Conservation (phyloP, 768 basidiomycete species). For the Bullera alba region DNA sequence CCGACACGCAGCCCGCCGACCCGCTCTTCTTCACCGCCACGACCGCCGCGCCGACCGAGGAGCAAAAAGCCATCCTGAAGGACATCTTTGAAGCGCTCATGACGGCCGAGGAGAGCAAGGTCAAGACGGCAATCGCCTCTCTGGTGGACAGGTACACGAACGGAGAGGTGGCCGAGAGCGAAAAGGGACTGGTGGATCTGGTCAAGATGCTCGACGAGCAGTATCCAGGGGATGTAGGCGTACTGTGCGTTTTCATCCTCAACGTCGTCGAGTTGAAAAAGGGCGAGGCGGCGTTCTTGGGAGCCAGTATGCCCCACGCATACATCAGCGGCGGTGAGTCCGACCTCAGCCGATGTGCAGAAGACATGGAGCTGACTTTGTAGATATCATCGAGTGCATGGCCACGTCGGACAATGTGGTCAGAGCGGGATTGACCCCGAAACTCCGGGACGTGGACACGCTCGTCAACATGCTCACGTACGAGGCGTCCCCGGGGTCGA, state of each 20-base stretch:
- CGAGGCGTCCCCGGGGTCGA: slow-evolving; percentile 58
- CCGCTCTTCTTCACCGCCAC: slow-evolving; percentile 28
- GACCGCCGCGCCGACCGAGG: slow-evolving; percentile 42
- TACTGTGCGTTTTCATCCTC: slow-evolving; percentile 81
- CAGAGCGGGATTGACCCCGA: slow-evolving; percentile 93
- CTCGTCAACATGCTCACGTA: slow-evolving; percentile 84
- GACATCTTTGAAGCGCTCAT: slow-evolving; percentile 76
- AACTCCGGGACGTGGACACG: slow-evolving; percentile 87
- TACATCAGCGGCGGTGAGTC: slow-evolving; percentile 81
- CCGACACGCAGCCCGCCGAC: slow-evolving; percentile 47
- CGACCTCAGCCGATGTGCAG: neutral
- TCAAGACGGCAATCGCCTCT: slow-evolving; percentile 54
- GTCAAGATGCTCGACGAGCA: slow-evolving; percentile 57
- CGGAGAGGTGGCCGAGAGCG: slow-evolving; percentile 49
- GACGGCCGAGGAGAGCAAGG: slow-evolving; percentile 54
- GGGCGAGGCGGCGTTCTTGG: slow-evolving; percentile 88
- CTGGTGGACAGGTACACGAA: slow-evolving; percentile 61
- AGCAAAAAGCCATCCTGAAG: slow-evolving; percentile 60
- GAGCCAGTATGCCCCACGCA: slow-evolving; percentile 94
- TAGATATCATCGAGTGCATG: slow-evolving; percentile 92
- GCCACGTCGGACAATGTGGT: slow-evolving; percentile 77
- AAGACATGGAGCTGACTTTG: slow-evolving; percentile 5
- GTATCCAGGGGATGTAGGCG: slow-evolving; percentile 87
- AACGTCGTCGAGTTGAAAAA: slow-evolving; percentile 73
- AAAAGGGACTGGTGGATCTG: slow-evolving; percentile 48